These are phyloP conservation scores for Irineochytrium annulatum DNA, from an alignment of 192 early-diverging fungal species.

Conservation along the genomic window DNA sequence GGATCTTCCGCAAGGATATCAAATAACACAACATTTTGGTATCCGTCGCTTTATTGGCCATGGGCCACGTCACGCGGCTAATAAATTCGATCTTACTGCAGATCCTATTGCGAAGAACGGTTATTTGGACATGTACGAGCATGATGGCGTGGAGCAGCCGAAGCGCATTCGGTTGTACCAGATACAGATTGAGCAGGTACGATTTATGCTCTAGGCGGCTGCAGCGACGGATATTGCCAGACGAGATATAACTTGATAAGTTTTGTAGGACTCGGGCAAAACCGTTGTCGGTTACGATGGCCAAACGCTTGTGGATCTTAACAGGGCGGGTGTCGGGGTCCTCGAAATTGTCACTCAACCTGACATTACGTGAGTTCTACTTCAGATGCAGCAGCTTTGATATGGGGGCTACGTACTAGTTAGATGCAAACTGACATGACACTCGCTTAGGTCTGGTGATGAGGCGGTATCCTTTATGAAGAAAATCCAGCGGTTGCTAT, in stretches of 20 bases:
- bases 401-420: too few species aligned
- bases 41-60: not conserved
- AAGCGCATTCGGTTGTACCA: conserved; percentile 70
- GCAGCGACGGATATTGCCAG: conserved; percentile 1
- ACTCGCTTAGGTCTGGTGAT: conserved; percentile 57
- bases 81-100: not conserved
- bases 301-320: conserved; percentile 73
- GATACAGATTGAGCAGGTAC: conserved; percentile 80
- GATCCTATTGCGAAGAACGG: conserved; percentile 78
- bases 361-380: conserved; percentile 70
- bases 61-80: not conserved
- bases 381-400: too few species aligned
- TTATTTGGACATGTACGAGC: conserved; percentile 43
- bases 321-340: conserved; percentile 80
- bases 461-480: conserved; percentile 74
- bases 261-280: conserved; percentile 75
- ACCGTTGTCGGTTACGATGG: conserved; percentile 55
- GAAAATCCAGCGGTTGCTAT: conserved; percentile 71
- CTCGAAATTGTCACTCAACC: conserved; percentile 92
- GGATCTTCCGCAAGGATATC: conserved; percentile 88
- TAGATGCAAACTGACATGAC: too few species aligned
- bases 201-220: not conserved
- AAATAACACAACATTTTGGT: conserved; percentile 83
- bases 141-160: conserved; percentile 56
- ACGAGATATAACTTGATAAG: not conserved